Base-by-base conservation (phyloP, 306 rosid species). In the Cicer cuneatum region DNA sequence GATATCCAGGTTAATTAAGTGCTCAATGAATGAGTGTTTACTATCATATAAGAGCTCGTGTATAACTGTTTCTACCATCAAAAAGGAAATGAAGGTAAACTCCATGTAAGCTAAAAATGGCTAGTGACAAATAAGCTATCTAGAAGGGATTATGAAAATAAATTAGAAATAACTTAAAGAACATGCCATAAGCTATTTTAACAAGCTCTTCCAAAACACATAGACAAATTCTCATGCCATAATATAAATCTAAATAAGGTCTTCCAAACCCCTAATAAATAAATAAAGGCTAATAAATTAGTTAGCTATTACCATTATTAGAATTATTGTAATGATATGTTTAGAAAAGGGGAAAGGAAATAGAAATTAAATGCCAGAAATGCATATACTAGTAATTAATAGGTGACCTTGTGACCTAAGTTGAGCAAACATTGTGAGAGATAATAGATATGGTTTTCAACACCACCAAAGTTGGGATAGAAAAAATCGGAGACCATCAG, bases 391-490 rank as follows among this genome's bases (percentile, higher is more conserved):
- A 2, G 9, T 47, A 49, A 38, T 42, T 19, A 58, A 37, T 14
- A 59, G 53, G 82, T 80, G 46, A 93, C 98, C 97, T 93, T 90
- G 89, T 93, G 98, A 64, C 98, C 93, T 71, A 93, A 87, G 79
- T 89, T 90, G 85, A 91, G 82, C 72, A 93, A 83, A 78, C 98
- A 93, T 41, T 89, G 92, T 3, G 98, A 89, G 72, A 93, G 93
- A 81, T 82, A 89, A 79, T 93, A 93, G 13, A 90, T 86, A 79
- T 93, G 97, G 64, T 82, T 90, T 86, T 93, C 97, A 33, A 93
- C 97, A 10, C 98, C 97, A 52, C 98, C 98, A 69, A 93, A 90
- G 62, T 88, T 93, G 68, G 97, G 98, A 84, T 90, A 93, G 90
- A 93, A 93, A 76, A 90, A 93, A 85, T 93, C 98, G 3, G 96